Conservation (phyloP, 768 basidiomycete species). For the Trametes sanguinea region DNA sequence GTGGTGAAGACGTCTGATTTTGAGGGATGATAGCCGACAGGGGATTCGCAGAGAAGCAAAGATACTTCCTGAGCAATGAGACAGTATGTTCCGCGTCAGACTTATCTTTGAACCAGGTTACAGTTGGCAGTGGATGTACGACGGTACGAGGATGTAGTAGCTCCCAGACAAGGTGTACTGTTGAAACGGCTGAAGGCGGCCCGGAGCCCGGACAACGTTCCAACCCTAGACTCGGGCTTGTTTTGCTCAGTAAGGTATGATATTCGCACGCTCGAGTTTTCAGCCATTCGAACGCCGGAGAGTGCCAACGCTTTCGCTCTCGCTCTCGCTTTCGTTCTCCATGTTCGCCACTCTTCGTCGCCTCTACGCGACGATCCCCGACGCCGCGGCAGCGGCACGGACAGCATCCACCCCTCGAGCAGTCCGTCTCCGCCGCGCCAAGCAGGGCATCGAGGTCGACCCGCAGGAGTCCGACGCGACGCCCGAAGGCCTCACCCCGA, state of each 20-base stretch:
- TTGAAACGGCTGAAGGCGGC: too few species aligned
- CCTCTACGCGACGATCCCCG: conserved; percentile 44
- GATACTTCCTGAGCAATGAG: not conserved
- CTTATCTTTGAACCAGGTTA: too few species aligned
- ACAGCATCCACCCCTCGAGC: conserved; percentile 74
- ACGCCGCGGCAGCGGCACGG: conserved; percentile 49
- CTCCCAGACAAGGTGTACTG: too few species aligned
- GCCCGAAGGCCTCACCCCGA: conserved; percentile 61
- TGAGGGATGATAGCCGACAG: not conserved
- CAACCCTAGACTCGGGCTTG: too few species aligned
- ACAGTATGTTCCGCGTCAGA: too few species aligned
- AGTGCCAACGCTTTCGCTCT: conserved; percentile 8
- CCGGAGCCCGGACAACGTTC: too few species aligned
- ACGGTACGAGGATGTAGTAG: too few species aligned
- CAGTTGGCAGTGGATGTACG: too few species aligned
- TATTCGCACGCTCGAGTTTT: not conserved
- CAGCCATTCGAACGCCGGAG: not conserved
- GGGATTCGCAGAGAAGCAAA: not conserved
- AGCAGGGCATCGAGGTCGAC: conserved; percentile 45
- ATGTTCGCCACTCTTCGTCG: conserved; percentile 44
- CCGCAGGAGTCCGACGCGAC: conserved; percentile 49
- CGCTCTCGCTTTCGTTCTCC: not conserved
- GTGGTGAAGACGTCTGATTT: too few species aligned
- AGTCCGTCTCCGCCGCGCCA: conserved; percentile 65
- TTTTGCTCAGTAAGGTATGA: too few species aligned